Base-by-base conservation (phyloP, 2,329 filamentous ascomycete species). In the Xylariales sp. region DNA sequence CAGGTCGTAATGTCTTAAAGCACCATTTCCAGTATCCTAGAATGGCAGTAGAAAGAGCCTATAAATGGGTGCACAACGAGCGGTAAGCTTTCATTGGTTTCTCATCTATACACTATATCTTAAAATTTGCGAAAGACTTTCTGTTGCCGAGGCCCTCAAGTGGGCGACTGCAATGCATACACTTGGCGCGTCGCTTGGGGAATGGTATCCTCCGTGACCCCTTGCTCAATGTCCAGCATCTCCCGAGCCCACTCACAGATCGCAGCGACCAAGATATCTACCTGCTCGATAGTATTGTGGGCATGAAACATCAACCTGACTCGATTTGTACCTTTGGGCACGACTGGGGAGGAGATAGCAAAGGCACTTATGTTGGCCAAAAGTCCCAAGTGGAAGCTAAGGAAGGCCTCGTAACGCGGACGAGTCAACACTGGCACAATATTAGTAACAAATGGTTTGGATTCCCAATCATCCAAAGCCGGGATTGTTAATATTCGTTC, bases 261-360 rank as follows among this genome's bases (percentile, higher is more conserved):
- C 5, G 52, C 42, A 16, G 37, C 17, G 2, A 60, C 51, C 5
- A 67, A 53, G 14, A 24, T 47, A 21, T 54, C 39, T 5, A 67
- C 48, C 33, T 70, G 48, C 1, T 46, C 52, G 13, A 51, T 41
- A 3, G 62, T 67, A 36, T 68, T 67, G 6, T 51, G 52, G 4
- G 64, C 64, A 44, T 70, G 65, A 21, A 70, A 43, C 14, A 61
- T 57, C 2, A 70, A 42, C 17, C 63, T 53, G 5, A 70, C 49
- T n/a, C 67, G 53, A 32, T 53, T 53, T 15, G 57, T 52, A 0
- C 64, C 63, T 29, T 52, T 47, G 2, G 64, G 63, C 4, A 70
- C 66, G 5, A 60, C 60, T 2, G 65, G 67, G 33, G 57, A 52
- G 7, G 59, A 57, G 2, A 70, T 56, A 1, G 62, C 48, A 25